Conservation (phyloP, 2,329 filamentous ascomycete species). For the Xylariaceae sp. region DNA sequence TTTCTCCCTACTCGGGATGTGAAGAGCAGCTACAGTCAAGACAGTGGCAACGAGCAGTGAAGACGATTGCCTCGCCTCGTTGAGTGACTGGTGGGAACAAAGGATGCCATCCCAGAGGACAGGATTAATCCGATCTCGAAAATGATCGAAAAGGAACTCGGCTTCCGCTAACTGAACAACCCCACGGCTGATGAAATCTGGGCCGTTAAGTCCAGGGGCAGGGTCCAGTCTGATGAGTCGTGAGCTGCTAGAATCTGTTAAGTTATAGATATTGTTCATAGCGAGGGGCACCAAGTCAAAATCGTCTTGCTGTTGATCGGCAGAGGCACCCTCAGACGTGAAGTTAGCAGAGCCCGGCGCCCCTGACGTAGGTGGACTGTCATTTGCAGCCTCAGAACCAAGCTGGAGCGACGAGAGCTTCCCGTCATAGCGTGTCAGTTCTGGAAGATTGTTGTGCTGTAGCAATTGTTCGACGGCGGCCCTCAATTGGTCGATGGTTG, state of each 20-base stretch:
- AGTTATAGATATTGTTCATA: constrained; percentile 19
- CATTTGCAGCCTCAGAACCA: neutral
- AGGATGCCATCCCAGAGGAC: constrained; percentile 20
- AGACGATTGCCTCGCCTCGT: constrained; percentile 16
- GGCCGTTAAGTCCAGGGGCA: constrained; percentile 9
- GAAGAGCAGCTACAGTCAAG: constrained; percentile 20
- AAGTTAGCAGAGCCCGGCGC: constrained; percentile 3
- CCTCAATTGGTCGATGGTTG: constrained; percentile 13
- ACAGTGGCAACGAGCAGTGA: constrained; percentile 19
- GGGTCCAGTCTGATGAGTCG: constrained; percentile 18
- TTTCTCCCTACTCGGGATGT: constrained; percentile 15
- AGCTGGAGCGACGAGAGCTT: neutral
- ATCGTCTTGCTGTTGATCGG: constrained; percentile 13
- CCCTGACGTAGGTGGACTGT: constrained; percentile 4
- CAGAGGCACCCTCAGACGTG: constrained; percentile 14
- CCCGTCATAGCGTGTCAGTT: neutral
- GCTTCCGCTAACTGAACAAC: constrained; percentile 16
- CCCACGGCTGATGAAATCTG: constrained; percentile 20
- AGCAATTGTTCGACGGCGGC: constrained; percentile 14
- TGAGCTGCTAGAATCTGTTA: constrained; percentile 15
- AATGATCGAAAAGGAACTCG: constrained; percentile 21
- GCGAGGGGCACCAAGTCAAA: constrained; percentile 12
- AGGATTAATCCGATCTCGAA: constrained; percentile 18
- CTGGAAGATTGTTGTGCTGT: constrained; percentile 10
- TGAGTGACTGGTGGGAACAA: constrained; percentile 15